These are phyloP conservation scores for Bathelium albidoporum DNA, from an alignment of 495 filamentous ascomycete genomes.

Conservation along the genomic window DNA sequence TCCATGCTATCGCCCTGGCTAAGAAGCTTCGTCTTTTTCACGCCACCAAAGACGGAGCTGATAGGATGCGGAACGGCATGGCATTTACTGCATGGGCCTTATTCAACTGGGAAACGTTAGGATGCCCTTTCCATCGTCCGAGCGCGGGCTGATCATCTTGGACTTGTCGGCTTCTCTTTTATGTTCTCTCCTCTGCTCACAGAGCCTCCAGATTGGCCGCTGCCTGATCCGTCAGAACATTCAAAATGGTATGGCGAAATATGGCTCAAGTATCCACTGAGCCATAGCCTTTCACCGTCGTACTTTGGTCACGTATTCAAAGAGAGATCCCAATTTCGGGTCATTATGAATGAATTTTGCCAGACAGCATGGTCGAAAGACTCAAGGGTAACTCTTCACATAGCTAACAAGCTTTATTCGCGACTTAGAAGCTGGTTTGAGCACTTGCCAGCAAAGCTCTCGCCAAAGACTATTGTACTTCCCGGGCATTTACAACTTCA, in stretches of 20 bases:
- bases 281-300: not conserved
- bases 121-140: not conserved
- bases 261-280: not conserved
- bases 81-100: slow-evolving; percentile 1
- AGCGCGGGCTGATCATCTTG: not conserved
- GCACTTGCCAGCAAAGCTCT: not conserved
- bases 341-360: not conserved
- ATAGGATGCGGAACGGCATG: not conserved
- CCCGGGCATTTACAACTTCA: not conserved
- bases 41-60: no score
- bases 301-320: not conserved
- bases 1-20: slow-evolving; percentile 1
- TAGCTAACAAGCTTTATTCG: not conserved
- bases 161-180: not conserved
- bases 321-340: not conserved
- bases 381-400: not conserved
- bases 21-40: not conserved
- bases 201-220: not conserved
- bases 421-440: not conserved
- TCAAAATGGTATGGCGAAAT: not conserved
- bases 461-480: not conserved
- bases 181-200: not conserved
- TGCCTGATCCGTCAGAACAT: not conserved
- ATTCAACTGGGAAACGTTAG: not conserved
- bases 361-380: not conserved